Percentiles rank a stretch among this genome's conserved stretches.
These are phyloP conservation scores for Lyophyllum semitale DNA, from an alignment of 768 basidiomycete genomes.

Conservation along the genomic window DNA sequence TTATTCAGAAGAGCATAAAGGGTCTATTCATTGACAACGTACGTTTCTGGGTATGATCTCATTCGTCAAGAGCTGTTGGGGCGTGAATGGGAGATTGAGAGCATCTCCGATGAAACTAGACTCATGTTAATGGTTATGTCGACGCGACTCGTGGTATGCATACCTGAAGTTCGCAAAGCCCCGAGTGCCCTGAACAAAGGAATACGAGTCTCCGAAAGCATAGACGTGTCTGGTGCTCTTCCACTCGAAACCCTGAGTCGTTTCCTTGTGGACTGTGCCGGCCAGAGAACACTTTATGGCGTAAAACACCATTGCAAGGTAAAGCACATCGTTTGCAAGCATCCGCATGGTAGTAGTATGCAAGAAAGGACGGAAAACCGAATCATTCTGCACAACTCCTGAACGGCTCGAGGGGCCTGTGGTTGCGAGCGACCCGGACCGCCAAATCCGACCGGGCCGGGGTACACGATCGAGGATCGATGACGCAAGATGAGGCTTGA, in stretches of 20 bases:
- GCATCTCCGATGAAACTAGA: conserved; percentile 53
- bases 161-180: conserved; percentile 55
- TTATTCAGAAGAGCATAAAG: neutral
- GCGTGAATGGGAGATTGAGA: conserved; percentile 41
- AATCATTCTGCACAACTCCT: neutral
- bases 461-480: too few relatives aligned
- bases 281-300: neutral
- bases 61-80: conserved; percentile 39
- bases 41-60: conserved; percentile 49
- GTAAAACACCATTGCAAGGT: neutral
- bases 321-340: neutral
- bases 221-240: conserved; percentile 36
- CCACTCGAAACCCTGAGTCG: neutral
- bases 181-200: conserved; percentile 51
- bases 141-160: neutral
- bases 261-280: neutral
- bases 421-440: too few relatives aligned
- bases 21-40: conserved; percentile 6
- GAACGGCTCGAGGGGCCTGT: too few relatives aligned
- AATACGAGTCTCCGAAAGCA: conserved; percentile 59
- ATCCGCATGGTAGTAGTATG: neutral
- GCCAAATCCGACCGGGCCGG: too few relatives aligned
- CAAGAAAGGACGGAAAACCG: neutral
- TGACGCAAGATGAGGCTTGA: too few relatives aligned
- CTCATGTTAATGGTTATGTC: neutral